These are phyloP conservation scores for Puccinia coronata DNA, from an alignment of 1,284 basidiomycete species.

Conservation along the genomic window DNA sequence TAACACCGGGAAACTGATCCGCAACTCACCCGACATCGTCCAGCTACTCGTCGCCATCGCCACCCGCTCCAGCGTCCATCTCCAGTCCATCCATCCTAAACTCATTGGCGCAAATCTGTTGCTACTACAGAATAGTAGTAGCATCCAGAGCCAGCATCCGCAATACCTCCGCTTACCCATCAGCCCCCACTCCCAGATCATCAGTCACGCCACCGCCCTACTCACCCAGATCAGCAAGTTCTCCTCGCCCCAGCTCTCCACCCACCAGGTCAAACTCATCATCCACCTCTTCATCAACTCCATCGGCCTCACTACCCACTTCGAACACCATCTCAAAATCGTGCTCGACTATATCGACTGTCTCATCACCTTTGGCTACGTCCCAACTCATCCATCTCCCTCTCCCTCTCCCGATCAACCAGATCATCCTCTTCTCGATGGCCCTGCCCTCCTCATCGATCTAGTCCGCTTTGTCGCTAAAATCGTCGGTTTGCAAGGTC, in stretches of 20 bases:
- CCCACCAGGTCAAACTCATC: constrained; percentile 31
- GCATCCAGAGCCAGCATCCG: no score
- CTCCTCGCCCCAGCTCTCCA: constrained; percentile 42
- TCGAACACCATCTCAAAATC: constrained; percentile 28
- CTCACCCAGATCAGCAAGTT: constrained; percentile 47
- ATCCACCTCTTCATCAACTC: constrained; percentile 39
- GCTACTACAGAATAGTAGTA: not conserved
- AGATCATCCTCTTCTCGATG: no score
- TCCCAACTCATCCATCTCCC: constrained; percentile 15
- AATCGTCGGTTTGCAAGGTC: constrained; percentile 33
- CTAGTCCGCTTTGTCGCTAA: constrained; percentile 35
- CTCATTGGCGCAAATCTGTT: not conserved
- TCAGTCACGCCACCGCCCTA: not conserved
- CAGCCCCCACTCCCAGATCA: not conserved
- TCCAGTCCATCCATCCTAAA: no score
- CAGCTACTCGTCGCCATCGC: constrained; percentile 4
- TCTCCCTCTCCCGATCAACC: not conserved
- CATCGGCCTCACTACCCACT: not conserved
- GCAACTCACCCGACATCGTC: constrained; percentile 7
- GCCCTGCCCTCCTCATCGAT: constrained; percentile 15
- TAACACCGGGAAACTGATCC: constrained; percentile 31
- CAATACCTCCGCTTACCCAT: not conserved
- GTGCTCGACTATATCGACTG: constrained; percentile 33
- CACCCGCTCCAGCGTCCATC: not conserved
- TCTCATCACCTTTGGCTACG: constrained; percentile 40